These are phyloP conservation scores for Dictyostelium gargantuum DNA, from an alignment of 208 protist species.

Conservation along the genomic window DNA sequence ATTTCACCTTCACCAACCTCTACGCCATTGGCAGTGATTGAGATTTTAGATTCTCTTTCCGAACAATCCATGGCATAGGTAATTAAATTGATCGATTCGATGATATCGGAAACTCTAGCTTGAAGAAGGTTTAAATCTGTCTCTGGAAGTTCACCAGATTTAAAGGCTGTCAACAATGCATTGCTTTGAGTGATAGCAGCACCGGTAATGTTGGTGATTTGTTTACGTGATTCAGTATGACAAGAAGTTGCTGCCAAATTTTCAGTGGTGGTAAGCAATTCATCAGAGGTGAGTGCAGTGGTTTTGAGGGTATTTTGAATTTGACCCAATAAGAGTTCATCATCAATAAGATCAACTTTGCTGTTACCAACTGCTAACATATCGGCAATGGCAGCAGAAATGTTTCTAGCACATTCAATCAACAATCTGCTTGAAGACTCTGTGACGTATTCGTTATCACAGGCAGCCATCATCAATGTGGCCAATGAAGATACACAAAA, in stretches of 20 bases:
- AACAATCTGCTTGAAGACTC: not conserved
- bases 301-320: not conserved
- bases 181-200: not conserved
- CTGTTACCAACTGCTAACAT: not conserved
- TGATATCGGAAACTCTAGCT: not conserved
- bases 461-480: constrained; percentile 32
- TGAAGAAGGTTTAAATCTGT: not conserved
- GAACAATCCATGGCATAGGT: constrained; percentile 32
- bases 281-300: not conserved
- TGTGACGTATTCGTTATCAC: constrained; percentile 42
- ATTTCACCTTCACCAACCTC: not conserved
- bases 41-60: not conserved
- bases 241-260: constrained; percentile 4
- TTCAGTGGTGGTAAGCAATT: constrained; percentile 9
- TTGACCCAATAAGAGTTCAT: not conserved
- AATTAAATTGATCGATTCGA: not conserved
- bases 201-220: not conserved
- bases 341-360: constrained; percentile 10
- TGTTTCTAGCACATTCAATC: constrained; percentile 50
- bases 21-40: not conserved
- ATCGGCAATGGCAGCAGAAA: not conserved
- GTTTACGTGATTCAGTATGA: constrained; percentile 19
- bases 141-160: constrained; percentile 1
- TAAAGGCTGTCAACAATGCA: not conserved
- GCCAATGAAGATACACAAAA: not conserved